phyloP scores from a whole-genome alignment of 129 eudicot genomes.

The Arctium minus region DNA sequence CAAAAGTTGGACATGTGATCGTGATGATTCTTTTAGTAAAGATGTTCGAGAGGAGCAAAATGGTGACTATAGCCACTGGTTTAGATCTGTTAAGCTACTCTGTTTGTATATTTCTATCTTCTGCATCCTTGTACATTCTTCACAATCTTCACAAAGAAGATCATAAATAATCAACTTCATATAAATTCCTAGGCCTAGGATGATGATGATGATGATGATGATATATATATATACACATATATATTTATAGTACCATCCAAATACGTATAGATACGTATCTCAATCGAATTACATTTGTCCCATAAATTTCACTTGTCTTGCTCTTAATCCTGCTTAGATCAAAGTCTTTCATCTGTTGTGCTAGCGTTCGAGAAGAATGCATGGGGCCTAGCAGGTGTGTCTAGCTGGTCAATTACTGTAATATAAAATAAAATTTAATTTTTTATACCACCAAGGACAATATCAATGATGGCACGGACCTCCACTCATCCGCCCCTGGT shows the following conservation, averaged over 20 bases:
- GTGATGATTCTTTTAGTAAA: constrained; percentile 99
- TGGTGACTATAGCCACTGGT: constrained; percentile 94
- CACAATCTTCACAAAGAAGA: constrained; percentile 84
- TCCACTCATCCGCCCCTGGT: too few species aligned
- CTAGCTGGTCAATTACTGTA: too few species aligned
- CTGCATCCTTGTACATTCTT: constrained; percentile 96
- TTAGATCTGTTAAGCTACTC: constrained; percentile 89
- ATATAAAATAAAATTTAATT: too few species aligned
- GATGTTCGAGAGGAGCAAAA: constrained; percentile 99
- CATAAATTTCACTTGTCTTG: neutral
- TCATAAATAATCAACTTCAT: constrained; percentile 8
- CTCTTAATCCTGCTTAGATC: neutral
- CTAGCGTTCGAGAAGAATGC: neutral
- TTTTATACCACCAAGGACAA: too few species aligned
- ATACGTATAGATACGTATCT: neutral
- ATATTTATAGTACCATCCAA: neutral
- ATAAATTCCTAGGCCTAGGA: neutral
- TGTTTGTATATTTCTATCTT: constrained; percentile 84
- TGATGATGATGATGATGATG: neutral
- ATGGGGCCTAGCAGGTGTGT: neutral
- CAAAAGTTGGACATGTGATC: constrained; percentile 96
- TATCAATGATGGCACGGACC: too few species aligned
- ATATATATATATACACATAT: neutral
- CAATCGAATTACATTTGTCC: neutral
- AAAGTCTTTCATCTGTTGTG: neutral